These are phyloP conservation scores for Yamadazyma siamensis DNA, from an alignment of 1,139 yeast genomes.

Conservation along the genomic window DNA sequence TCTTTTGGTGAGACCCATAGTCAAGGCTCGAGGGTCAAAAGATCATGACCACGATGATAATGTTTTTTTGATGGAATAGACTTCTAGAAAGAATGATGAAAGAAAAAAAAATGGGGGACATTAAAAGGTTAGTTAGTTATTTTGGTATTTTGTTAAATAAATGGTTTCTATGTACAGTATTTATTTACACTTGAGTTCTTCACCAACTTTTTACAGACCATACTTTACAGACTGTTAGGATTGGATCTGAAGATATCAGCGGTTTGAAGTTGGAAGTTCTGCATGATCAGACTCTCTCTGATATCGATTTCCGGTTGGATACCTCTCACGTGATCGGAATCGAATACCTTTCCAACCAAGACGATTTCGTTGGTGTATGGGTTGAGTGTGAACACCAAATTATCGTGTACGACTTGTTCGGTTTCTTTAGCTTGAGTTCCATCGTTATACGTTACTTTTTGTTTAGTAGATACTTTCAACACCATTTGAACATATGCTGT, in stretches of 20 bases:
- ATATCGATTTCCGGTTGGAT: conserved; percentile 28
- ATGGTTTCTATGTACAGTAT: background rate
- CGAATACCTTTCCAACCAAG: conserved; percentile 80
- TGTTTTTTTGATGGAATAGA: conserved; percentile 29
- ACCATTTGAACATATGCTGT: conserved; percentile 69
- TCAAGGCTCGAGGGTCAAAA: conserved; percentile 1
- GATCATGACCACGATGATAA: conserved; percentile 9
- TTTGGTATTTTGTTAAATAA: too few relatives aligned
- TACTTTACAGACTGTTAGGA: conserved; percentile 12
- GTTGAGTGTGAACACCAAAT: conserved; percentile 73
- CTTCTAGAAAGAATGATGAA: background rate
- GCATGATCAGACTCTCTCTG: conserved; percentile 22
- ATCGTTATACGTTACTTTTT: conserved; percentile 53
- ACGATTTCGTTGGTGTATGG: conserved; percentile 64
- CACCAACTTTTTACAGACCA: conserved; percentile 10
- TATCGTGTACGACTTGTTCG: conserved; percentile 67
- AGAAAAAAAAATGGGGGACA: background rate
- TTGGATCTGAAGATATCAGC: conserved; percentile 32
- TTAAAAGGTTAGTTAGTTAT: background rate
- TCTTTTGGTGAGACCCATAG: conserved; percentile 31
- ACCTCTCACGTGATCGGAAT: conserved; percentile 47
- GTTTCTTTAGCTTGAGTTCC: conserved; percentile 32
- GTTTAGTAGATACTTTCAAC: conserved; percentile 73
- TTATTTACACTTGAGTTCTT: conserved; percentile 2
- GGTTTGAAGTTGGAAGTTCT: conserved; percentile 21